Conservation (phyloP, 2,329 filamentous ascomycete species). For the Monosporascus sp. region DNA sequence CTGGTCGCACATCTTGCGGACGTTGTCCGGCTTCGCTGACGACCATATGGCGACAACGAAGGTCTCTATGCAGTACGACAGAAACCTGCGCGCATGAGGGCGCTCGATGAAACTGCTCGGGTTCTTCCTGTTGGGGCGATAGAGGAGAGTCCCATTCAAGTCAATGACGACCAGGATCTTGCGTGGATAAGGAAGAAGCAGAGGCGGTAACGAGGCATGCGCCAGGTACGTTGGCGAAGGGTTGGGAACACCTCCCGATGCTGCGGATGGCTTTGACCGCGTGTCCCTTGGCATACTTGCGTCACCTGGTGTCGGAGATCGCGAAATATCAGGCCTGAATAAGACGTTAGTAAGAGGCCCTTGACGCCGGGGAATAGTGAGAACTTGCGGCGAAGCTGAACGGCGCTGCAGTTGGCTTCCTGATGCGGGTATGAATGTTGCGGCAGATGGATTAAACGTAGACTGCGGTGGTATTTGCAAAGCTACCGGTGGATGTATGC, state of each 20-base stretch:
- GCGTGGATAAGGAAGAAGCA: constrained; percentile 40
- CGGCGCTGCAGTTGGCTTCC: not conserved
- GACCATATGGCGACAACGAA: constrained; percentile 90
- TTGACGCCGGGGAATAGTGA: no score
- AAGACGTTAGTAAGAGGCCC: no score
- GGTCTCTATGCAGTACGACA: constrained; percentile 66
- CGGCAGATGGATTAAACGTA: not conserved
- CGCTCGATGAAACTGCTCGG: constrained; percentile 57
- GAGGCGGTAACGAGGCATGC: constrained; percentile 41
- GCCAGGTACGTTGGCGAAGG: constrained; percentile 57
- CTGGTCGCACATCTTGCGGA: constrained; percentile 58
- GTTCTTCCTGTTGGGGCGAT: constrained; percentile 52
- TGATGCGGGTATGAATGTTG: not conserved
- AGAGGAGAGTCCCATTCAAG: constrained; percentile 85
- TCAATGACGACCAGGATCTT: constrained; percentile 80
- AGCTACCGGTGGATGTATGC: not conserved
- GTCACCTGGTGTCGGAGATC: no score
- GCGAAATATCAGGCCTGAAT: no score
- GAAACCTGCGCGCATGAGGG: constrained; percentile 62
- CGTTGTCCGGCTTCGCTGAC: constrained; percentile 70
- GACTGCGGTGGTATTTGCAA: not conserved
- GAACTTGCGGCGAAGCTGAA: not conserved
- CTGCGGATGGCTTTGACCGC: constrained; percentile 17
- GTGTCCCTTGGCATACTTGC: constrained; percentile 1
- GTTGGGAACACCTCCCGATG: constrained; percentile 54